Evolutionary conservation across 495 filamentous ascomycete species (phyloP).

Genomic region (Penicillium coffeae): DNA sequence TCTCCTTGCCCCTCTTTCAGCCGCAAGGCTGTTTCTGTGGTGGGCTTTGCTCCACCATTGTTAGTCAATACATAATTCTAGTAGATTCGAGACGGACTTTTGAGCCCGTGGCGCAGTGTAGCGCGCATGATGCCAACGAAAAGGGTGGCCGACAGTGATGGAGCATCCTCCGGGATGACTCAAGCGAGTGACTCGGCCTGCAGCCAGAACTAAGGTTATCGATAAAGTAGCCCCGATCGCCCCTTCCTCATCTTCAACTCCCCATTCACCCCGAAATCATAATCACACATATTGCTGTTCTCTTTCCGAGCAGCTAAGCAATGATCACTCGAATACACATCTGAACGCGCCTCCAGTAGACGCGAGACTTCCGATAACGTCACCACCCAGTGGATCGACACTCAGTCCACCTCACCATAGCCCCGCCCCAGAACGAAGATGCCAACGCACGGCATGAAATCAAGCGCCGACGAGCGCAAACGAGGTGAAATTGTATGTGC

Average conservation of each 20-base stretch:
- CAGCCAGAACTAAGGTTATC: slow-evolving; percentile 22
- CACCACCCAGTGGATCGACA: slow-evolving; percentile 15
- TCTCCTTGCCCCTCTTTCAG: slow-evolving; percentile 3
- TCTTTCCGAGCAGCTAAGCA: slow-evolving; percentile 17
- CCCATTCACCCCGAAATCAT: background rate
- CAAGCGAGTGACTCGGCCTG: slow-evolving; percentile 20
- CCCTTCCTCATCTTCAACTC: background rate
- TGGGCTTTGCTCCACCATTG: slow-evolving; percentile 1
- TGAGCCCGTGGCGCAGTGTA: background rate
- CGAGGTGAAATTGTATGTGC: slow-evolving; percentile 75
- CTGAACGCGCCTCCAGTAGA: slow-evolving; percentile 27
- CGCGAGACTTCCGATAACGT: slow-evolving; percentile 19
- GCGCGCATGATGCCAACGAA: background rate
- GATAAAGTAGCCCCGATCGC: slow-evolving; percentile 33
- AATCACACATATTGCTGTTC: slow-evolving; percentile 5
- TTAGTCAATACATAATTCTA: slow-evolving; percentile 20
- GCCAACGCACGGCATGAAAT: slow-evolving; percentile 46
- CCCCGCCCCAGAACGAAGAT: slow-evolving; percentile 20
- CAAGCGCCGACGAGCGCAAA: slow-evolving; percentile 69
- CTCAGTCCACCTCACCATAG: slow-evolving; percentile 7
- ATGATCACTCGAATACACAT: slow-evolving; percentile 49
- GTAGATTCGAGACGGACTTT: slow-evolving; percentile 4
- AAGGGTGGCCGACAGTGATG: slow-evolving; percentile 1
- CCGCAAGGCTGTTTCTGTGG: slow-evolving; percentile 6
- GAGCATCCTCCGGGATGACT: slow-evolving; percentile 21